Base-by-base conservation (phyloP, 2,329 filamentous ascomycete genomes). In the Fusarium miscanthi region DNA sequence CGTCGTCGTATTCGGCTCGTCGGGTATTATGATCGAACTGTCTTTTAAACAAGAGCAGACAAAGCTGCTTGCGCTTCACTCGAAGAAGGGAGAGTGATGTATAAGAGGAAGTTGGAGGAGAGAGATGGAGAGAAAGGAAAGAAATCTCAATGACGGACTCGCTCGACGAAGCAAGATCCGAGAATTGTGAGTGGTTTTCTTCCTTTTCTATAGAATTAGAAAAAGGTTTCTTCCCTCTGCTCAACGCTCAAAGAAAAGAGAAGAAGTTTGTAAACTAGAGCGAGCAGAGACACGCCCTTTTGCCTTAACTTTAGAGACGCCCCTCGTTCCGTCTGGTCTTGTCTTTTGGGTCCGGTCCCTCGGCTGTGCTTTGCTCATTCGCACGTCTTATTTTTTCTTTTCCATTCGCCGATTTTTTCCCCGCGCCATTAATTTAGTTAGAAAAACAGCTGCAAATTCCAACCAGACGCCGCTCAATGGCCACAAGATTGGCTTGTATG, bases 221-320 rank as follows among this genome's bases (percentile, higher is more conserved):
- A 75, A 75, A 77, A 71, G 65, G 69, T 72, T 75, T 76, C 73
- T 72, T 77, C 73, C 74, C 73, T 76, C 73, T 77, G 65, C 48
- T 73, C 75, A 74, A 67, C 54, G 56, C 74, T 74, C 70, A 59
- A 66, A 63, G 46, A 66, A 59, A 68, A 59, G 43, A 37, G 56
- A 72, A 70, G 58, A 70, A 73, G 68, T 74, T 66, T 63, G 71
- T 74, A 60, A 71, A 74, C 60, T 74, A 60, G 68, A 73, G 69
- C 59, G 46, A 52, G 52, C 53, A 66, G 62, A 60, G 63, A 64
- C 60, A 70, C 69, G 65, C 69, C 69, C 65, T 72, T 69, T 60
- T 70, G 57, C 49, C 45, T 61, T 62, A 43, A 48, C 62, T 53
- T 35, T 46, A 48, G 27, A 52, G 67, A 62, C 71, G 56, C 71